Evolutionary conservation across 176 grass and related monocot species (phyloP), one percentile per base, ranked within the genome.

Genomic region (Oryza officinalis): DNA sequence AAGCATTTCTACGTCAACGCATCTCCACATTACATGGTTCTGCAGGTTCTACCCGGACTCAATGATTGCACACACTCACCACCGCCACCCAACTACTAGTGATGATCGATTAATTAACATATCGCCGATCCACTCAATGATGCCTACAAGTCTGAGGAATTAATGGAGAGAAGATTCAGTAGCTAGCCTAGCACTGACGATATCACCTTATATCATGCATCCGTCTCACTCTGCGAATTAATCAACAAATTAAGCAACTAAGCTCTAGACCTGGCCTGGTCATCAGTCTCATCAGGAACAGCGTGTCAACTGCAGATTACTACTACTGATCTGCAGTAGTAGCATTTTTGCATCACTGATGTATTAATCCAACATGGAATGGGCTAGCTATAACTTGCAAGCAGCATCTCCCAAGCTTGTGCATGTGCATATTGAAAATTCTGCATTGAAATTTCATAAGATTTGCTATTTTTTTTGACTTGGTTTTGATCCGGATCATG

Each of bases 391-490:
- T 65, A 68, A 35, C 44, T 68, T 52, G 64, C 38, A 54, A 25
- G 3, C 20, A 59, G 13, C 22, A 13, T 81, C 79, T 40, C 28
- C 27, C 20, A 35, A 46, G 20, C 20, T 57, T 57, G 52, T 54
- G 17, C 13, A 18, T 73, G 33, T 8, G 10, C 31, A 1, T 78
- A 11, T 74, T 49, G 41, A 45, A 61, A 47, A 44, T 80, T 43
- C 26, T 0, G 65, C 46, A 27, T 30, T 37, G 13, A 22, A 71
- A 60, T 67, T 59, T 69, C 20, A 6, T 13, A 20, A n/a, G 45
- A 83, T 76, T 41, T 68, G 63, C 30, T n/a, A 57, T 84, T 50
- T 22, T 59, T 84, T 84, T 63, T 41, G 37, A 38, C 7, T 38
- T 50, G 25, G 28, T 10, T 68, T 68, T 84, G 63, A 75, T 63